Conservation (phyloP, 495 filamentous ascomycete genomes). For the Wilcoxina mikolae region DNA sequence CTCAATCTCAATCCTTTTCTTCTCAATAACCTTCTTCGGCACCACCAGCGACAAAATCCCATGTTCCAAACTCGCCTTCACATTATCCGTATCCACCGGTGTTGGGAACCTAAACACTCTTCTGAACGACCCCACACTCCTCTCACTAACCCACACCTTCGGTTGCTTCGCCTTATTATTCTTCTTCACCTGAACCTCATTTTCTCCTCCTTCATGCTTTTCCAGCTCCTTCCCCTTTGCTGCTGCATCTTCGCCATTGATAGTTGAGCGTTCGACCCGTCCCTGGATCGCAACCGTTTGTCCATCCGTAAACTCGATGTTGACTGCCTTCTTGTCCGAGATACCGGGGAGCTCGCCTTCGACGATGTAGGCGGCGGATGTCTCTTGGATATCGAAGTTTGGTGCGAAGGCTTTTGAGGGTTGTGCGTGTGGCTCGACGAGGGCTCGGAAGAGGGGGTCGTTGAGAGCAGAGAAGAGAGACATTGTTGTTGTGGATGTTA, state of each 20-base stretch:
- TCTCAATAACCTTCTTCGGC: conserved; percentile 50
- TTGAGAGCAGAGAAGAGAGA: background rate
- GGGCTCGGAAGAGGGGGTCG: conserved; percentile 13
- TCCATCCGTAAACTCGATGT: conserved; percentile 71
- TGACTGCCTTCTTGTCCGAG: conserved; percentile 42
- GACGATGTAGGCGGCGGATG: conserved; percentile 53
- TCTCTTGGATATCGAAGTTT: conserved; percentile 68
- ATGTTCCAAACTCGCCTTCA: conserved; percentile 60
- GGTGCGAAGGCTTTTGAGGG: conserved; percentile 43
- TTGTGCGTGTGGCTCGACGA: conserved; percentile 2
- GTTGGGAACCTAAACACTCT: conserved; percentile 64
- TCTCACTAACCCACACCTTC: conserved; percentile 58
- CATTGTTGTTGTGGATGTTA: background rate
- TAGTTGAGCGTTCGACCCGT: conserved; percentile 41
- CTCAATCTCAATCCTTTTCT: conserved; percentile 44
- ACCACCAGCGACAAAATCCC: conserved; percentile 58
- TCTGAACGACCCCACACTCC: conserved; percentile 63
- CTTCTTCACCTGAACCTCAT: conserved; percentile 10
- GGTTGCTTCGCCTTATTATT: conserved; percentile 13
- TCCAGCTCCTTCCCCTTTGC: conserved; percentile 21
- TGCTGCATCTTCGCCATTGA: conserved; percentile 30
- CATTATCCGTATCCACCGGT: conserved; percentile 59
- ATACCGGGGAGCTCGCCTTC: conserved; percentile 80
- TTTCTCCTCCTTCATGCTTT: conserved; percentile 12
- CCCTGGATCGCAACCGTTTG: conserved; percentile 65